Evolutionary conservation across 2,329 filamentous ascomycete genomes (phyloP), one percentile per base, ranked within the genome.

Genomic region (Pestalotiopsis sp.): DNA sequence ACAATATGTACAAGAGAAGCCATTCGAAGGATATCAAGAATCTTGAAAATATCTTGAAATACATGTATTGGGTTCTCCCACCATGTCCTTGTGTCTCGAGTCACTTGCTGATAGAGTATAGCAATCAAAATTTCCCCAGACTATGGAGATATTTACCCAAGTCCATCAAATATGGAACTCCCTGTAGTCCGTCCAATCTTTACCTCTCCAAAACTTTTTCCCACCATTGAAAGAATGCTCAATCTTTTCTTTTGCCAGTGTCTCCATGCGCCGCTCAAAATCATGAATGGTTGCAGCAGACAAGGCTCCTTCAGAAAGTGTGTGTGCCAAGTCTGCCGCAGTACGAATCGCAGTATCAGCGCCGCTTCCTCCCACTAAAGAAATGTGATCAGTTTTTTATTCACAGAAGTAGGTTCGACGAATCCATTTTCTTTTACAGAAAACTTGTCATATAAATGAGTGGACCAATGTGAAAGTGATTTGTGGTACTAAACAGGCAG

Each of bases 201-300:
- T 75, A 17, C 74, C 75, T 9, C 63, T 69, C 75, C 74, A 77
- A 49, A 76, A 76, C 49, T 72, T 75, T 45, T 74, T 72, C 2
- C 76, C 75, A 12, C 74, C 74, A 64, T 69, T 71, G 31, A 77
- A 77, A 36, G 76, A 77, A 68, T 78, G 74, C 68, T 77, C 72
- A 14, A 78, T 73, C 66, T 69, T 76, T 61, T 75, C 73, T 65
- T 72, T 76, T 57, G 75, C 74, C 65, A 64, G 70, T 38, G 9
- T 71, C 52, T 70, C 70, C 75, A 78, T 76, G 63, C 75, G 74
- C 11, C 61, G 64, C 67, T 77, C 73, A 38, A 76, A 76, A 6
- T 41, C 63, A n/a, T 57, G 45, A 14, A 76, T 71, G 39, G 63
- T 69, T 1, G 20, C n/a, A 38, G 64, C 66, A 23, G 70, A 70